Percentiles rank a stretch among this genome's conserved stretches.
Evolutionary conservation across 164 flowering plant genomes (phyloP).

Genomic region (Platanus orientalis): DNA sequence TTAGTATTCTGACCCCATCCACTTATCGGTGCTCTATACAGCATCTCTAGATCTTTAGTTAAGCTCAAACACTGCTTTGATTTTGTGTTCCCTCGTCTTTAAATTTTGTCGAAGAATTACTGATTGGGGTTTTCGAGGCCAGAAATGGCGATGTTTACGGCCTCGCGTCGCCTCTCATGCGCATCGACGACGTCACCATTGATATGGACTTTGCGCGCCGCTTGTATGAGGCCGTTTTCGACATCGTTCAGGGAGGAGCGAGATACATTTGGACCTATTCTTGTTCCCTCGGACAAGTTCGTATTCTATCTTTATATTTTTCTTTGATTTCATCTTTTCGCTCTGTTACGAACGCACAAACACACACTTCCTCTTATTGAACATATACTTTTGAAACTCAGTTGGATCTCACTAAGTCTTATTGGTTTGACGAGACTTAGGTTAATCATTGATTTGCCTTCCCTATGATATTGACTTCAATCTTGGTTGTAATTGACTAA

Average conservation of each 20-base stretch:
- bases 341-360: not conserved
- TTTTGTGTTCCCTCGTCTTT: too few relatives aligned
- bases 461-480: not conserved
- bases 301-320: constrained; percentile 20
- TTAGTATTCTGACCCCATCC: not conserved
- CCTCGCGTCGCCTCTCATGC: constrained; percentile 34
- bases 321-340: not conserved
- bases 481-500: not conserved
- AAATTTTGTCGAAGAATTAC: too few relatives aligned
- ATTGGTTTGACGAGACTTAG: not conserved
- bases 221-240: constrained; percentile 21
- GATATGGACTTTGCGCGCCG: constrained; percentile 2
- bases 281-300: constrained; percentile 70
- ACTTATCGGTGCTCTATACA: not conserved
- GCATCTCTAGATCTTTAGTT: not conserved
- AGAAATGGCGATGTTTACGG: constrained; percentile 41
- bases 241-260: constrained; percentile 41
- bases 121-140: not conserved
- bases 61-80: too few relatives aligned
- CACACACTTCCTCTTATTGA: not conserved
- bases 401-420: not conserved
- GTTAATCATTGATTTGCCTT: not conserved
- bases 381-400: not conserved
- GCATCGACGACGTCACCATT: constrained; percentile 17
- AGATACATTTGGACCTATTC: constrained; percentile 83